Conservation (phyloP, 495 filamentous ascomycete species). For the Penicillium lividum region DNA sequence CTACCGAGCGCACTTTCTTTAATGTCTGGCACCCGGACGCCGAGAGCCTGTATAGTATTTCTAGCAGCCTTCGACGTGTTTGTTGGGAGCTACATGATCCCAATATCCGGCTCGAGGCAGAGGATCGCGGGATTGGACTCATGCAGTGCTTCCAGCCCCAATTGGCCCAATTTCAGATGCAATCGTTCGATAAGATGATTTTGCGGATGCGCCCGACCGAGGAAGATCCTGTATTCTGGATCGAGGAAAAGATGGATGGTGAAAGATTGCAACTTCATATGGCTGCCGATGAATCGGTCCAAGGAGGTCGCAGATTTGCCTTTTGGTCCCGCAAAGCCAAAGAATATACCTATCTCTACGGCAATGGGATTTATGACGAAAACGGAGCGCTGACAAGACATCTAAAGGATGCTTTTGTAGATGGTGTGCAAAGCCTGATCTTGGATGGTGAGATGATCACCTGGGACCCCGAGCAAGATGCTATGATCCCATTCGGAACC, state of each 20-base stretch:
- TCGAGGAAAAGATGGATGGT: conserved; percentile 96
- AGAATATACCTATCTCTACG: conserved; percentile 95
- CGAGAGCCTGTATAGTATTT: conserved; percentile 86
- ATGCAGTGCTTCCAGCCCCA: conserved; percentile 99
- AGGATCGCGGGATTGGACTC: conserved; percentile 71
- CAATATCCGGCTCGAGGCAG: conserved; percentile 68
- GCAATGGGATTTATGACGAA: conserved; percentile 71
- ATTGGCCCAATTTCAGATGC: conserved; percentile 92
- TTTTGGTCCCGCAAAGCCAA: conserved; percentile 98
- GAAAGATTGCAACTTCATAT: conserved; percentile 98
- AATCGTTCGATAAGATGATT: conserved; percentile 82
- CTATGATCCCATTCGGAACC: conserved; percentile 86
- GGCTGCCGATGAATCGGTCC: conserved; percentile 63
- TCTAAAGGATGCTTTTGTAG: conserved; percentile 73
- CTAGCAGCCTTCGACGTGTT: conserved; percentile 83
- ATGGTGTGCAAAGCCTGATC: conserved; percentile 80
- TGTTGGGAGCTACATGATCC: conserved; percentile 94
- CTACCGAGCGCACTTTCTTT: conserved; percentile 89
- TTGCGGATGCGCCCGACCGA: conserved; percentile 66
- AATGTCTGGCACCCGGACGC: conserved; percentile 93
- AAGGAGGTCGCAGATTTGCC: conserved; percentile 71
- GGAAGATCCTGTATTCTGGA: conserved; percentile 82
- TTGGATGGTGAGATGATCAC: conserved; percentile 98
- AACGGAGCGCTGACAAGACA: conserved; percentile 79
- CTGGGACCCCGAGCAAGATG: conserved; percentile 88